Percentiles rank a stretch among this genome's conserved stretches.
Evolutionary conservation across 2,329 filamentous ascomycete species (phyloP).

Genomic region (Aspergillus phoenicis): DNA sequence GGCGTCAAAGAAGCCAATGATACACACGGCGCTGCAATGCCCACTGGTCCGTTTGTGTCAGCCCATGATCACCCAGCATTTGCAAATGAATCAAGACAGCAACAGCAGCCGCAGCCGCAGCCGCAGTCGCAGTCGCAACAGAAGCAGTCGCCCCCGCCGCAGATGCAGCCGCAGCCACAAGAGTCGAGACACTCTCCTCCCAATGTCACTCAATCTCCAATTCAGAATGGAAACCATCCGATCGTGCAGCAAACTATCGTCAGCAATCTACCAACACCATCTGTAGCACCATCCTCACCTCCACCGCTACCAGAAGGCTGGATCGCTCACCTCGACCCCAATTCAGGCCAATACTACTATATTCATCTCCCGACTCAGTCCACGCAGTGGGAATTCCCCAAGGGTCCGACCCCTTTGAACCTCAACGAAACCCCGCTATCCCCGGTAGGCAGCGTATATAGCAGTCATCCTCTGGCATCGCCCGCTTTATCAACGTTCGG

Average conservation of each 20-base stretch:
- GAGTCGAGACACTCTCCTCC: conserved; percentile 42
- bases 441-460: conserved; percentile 75
- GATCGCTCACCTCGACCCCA: conserved; percentile 95
- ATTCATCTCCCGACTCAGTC: conserved; percentile 94
- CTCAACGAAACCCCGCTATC: conserved; percentile 82
- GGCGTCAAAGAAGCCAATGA: conserved; percentile 14
- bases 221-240: conserved; percentile 14
- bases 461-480: conserved; percentile 68
- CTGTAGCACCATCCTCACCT: conserved; percentile 72
- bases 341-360: conserved; percentile 97
- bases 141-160: not conserved
- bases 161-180: conserved; percentile 16
- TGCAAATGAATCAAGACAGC: conserved; percentile 73
- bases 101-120: conserved; percentile 27
- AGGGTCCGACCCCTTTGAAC: conserved; percentile 86
- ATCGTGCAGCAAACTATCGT: conserved; percentile 31
- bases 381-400: conserved; percentile 98
- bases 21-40: conserved; percentile 14
- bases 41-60: conserved; percentile 35
- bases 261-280: conserved; percentile 39
- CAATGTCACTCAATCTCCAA: conserved; percentile 33
- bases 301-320: conserved; percentile 95
- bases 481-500: conserved; percentile 62
- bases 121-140: too few species aligned
- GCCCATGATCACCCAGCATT: conserved; percentile 77